Evolutionary conservation across 345 rosid genomes (phyloP).

Genomic region (Sonneratia caseolaris): DNA sequence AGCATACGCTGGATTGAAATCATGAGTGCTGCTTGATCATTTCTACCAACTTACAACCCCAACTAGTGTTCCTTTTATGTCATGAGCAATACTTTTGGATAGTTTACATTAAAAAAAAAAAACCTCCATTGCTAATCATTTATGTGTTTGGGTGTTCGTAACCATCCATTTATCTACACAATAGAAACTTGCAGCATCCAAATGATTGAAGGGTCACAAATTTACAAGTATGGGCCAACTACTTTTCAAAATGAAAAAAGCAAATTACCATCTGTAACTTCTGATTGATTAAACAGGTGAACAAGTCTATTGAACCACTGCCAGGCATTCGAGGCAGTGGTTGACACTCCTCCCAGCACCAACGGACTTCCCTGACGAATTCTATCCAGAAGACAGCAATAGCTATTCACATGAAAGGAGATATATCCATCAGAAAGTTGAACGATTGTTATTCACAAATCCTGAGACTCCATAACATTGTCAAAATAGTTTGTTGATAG

Average conservation of each 20-base stretch:
- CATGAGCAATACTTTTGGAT: not conserved
- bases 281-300: constrained; percentile 83
- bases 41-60: not conserved
- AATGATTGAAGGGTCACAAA: not conserved
- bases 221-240: not conserved
- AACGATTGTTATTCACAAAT: constrained; percentile 56
- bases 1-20: not conserved
- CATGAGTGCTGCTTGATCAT: not conserved
- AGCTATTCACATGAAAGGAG: too few species aligned
- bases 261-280: constrained; percentile 80
- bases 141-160: not conserved
- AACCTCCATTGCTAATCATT: not conserved
- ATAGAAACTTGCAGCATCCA: not conserved
- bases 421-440: constrained; percentile 16
- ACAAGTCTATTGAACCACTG: constrained; percentile 60
- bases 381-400: constrained; percentile 5
- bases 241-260: not conserved
- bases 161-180: not conserved
- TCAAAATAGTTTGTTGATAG: not conserved
- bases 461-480: not conserved
- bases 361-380: constrained; percentile 93
- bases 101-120: not conserved
- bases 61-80: not conserved
- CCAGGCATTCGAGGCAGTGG: constrained; percentile 62
- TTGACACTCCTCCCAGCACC: constrained; percentile 97